Conservation (phyloP, 2,329 filamentous ascomycete genomes). For the Exophiala sp. region DNA sequence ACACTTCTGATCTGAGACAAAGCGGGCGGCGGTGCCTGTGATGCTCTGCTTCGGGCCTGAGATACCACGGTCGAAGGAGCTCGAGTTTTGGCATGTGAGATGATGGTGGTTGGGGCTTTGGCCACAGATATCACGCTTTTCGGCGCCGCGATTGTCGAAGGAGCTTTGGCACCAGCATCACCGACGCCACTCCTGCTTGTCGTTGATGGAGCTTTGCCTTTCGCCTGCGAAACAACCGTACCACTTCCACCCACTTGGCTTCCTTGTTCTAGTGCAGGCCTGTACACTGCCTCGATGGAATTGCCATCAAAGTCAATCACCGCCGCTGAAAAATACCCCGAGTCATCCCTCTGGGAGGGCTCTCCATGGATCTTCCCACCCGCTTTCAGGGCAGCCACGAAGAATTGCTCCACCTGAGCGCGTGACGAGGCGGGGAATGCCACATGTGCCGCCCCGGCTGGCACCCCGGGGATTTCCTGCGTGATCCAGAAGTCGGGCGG, state of each 20-base stretch:
- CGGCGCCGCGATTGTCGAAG: not conserved
- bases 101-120: constrained; percentile 2
- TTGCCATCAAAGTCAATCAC: constrained; percentile 77
- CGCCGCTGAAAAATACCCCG: constrained; percentile 56
- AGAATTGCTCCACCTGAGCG: constrained; percentile 64
- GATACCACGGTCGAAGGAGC: not conserved
- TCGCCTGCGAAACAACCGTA: constrained; percentile 9
- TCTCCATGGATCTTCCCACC: constrained; percentile 55
- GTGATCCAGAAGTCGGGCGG: constrained; percentile 58
- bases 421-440: constrained; percentile 63
- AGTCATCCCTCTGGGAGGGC: constrained; percentile 48
- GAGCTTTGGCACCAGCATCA: not conserved
- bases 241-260: not conserved
- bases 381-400: constrained; percentile 61
- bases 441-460: constrained; percentile 54
- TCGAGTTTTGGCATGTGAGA: not conserved
- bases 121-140: not conserved
- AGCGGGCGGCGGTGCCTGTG: not conserved
- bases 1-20: constrained; percentile 9
- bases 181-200: not conserved
- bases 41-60: not conserved
- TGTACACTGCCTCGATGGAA: constrained; percentile 70
- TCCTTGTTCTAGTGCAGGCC: constrained; percentile 43
- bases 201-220: constrained; percentile 6
- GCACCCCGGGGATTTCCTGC: constrained; percentile 51